phyloP scores from a whole-genome alignment of 2,329 filamentous ascomycete species.

The Xylariaceae sp. region DNA sequence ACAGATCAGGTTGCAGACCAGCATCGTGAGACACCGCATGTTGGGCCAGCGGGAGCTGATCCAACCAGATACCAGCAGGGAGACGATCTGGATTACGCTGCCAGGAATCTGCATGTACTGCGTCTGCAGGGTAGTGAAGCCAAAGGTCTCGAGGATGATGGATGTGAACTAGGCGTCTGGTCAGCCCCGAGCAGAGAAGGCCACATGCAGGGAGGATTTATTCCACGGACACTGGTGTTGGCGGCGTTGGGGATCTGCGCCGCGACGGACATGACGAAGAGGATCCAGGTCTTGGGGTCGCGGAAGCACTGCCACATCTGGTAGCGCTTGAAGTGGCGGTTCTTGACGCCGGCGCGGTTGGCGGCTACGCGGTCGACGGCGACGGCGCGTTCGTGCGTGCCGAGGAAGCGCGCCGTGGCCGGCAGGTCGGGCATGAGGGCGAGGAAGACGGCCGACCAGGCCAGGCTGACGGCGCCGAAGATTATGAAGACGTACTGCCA shows the following conservation, averaged over 20 bases:
- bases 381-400: conserved; percentile 13
- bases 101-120: conserved; percentile 57
- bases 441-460: conserved; percentile 16
- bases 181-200: background rate
- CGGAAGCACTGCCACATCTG: conserved; percentile 38
- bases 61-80: conserved; percentile 42
- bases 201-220: background rate
- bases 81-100: conserved; percentile 47
- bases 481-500: conserved; percentile 25
- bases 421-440: conserved; percentile 21
- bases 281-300: conserved; percentile 49
- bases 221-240: conserved; percentile 34
- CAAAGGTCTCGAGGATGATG: conserved; percentile 22
- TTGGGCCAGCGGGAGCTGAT: conserved; percentile 43
- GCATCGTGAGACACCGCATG: conserved; percentile 46
- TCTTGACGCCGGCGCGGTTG: conserved; percentile 22
- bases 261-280: conserved; percentile 45
- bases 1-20: conserved; percentile 46
- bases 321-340: conserved; percentile 35
- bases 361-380: conserved; percentile 21
- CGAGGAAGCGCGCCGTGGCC: conserved; percentile 20
- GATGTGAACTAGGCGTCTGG: conserved; percentile 16
- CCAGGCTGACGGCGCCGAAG: conserved; percentile 21
- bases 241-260: conserved; percentile 52
- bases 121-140: conserved; percentile 38